Evolutionary conservation across 139 green algal genomes (phyloP).

Genomic region (Chlamydomonas schloesseri): DNA sequence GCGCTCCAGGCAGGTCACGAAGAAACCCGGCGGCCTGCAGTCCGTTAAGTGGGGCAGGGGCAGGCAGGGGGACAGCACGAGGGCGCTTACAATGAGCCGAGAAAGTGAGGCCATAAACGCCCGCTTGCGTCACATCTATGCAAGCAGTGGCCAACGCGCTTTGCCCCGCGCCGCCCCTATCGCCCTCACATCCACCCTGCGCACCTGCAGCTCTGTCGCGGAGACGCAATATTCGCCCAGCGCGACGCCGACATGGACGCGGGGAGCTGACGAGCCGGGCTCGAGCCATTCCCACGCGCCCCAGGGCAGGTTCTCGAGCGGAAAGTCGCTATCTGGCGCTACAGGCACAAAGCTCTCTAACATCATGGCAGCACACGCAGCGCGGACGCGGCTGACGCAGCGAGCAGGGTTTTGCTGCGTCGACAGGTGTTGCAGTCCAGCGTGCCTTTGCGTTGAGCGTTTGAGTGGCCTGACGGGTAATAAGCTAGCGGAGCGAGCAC

Average conservation of each 20-base stretch:
- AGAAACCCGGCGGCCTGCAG: not conserved
- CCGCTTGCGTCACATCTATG: too few relatives aligned
- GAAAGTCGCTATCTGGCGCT: conserved; percentile 67
- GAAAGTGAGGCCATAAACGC: too few relatives aligned
- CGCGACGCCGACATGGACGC: conserved; percentile 71
- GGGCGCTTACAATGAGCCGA: too few relatives aligned
- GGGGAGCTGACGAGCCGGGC: not conserved
- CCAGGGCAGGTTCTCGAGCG: conserved; percentile 89
- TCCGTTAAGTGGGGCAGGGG: too few relatives aligned
- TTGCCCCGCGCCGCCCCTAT: too few relatives aligned
- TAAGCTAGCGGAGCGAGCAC: too few relatives aligned
- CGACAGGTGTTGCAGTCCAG: not conserved
- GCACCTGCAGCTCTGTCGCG: conserved; percentile 64
- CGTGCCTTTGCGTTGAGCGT: too few relatives aligned
- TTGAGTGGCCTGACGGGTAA: too few relatives aligned
- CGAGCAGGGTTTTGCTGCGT: too few relatives aligned
- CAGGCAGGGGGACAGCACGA: too few relatives aligned
- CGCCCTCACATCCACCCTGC: conserved; percentile 56
- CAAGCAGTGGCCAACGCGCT: too few relatives aligned
- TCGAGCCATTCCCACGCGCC: conserved; percentile 72
- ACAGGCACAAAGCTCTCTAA: conserved; percentile 28
- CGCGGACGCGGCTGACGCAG: not conserved
- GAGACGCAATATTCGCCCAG: conserved; percentile 88
- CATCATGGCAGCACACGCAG: too few relatives aligned
- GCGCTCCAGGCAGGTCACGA: not conserved